A percentile compares a stretch with the other conserved stretches of the same genome.
phyloP scores from a whole-genome alignment of 2,329 filamentous ascomycete species.

The Berkeleyomyces rouxiae region DNA sequence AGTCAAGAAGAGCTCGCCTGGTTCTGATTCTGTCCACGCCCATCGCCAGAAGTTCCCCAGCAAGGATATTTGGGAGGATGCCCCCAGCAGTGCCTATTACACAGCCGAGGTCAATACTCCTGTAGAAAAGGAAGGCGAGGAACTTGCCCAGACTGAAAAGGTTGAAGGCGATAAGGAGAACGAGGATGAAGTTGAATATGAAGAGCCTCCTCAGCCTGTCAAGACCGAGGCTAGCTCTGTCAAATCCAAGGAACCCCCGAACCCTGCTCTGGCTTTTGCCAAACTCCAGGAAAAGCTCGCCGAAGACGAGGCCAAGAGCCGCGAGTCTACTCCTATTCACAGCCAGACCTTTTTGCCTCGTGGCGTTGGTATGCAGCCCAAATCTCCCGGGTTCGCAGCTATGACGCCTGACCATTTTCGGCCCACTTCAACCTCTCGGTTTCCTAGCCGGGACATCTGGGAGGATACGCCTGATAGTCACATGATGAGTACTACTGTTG shows the following conservation, averaged over 20 bases:
- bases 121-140: conserved; percentile 19
- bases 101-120: conserved; percentile 74
- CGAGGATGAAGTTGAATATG: background rate
- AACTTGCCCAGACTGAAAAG: background rate
- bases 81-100: conserved; percentile 66
- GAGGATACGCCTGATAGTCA: conserved; percentile 81
- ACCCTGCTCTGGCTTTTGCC: conserved; percentile 48
- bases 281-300: conserved; percentile 49
- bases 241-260: conserved; percentile 28
- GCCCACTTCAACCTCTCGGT: conserved; percentile 23
- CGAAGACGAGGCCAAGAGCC: conserved; percentile 31
- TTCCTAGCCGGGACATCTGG: conserved; percentile 88
- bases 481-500: conserved; percentile 59
- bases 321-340: conserved; percentile 21
- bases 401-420: conserved; percentile 3
- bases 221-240: conserved; percentile 19
- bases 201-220: conserved; percentile 16
- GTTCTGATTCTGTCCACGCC: conserved; percentile 23
- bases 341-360: conserved; percentile 34
- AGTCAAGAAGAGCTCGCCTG: conserved; percentile 31
- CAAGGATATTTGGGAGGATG: conserved; percentile 94
- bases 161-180: conserved; percentile 25
- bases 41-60: conserved; percentile 67
- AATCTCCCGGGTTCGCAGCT: conserved; percentile 1
- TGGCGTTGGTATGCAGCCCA: conserved; percentile 13